These are phyloP conservation scores for Linnemannia hyalina DNA, from an alignment of 192 early-diverging fungal species.

Conservation along the genomic window DNA sequence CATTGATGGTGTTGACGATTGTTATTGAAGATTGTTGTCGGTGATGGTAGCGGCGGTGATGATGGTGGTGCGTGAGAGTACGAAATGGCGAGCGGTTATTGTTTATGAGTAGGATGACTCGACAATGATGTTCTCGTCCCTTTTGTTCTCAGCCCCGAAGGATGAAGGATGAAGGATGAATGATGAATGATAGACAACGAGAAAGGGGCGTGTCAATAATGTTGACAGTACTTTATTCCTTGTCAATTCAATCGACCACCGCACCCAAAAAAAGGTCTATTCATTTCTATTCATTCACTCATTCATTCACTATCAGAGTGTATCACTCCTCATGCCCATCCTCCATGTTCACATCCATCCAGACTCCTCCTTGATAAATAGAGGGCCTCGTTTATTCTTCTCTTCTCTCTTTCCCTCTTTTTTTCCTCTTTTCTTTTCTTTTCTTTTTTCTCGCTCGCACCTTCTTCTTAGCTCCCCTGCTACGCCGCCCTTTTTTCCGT, in stretches of 20 bases:
- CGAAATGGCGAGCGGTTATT: background rate
- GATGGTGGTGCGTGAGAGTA: background rate
- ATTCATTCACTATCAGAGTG: too few species aligned
- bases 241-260: background rate
- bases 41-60: background rate
- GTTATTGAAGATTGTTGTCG: background rate
- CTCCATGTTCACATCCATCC: background rate
- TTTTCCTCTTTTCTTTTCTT: constrained; percentile 2
- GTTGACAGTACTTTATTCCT: too few species aligned
- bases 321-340: background rate
- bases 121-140: background rate
- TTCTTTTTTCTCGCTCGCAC: constrained; percentile 11
- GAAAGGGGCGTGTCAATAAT: background rate
- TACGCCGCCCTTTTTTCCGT: constrained; percentile 2
- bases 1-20: background rate
- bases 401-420: background rate
- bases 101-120: background rate
- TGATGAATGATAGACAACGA: background rate
- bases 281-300: too few species aligned
- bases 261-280: too few species aligned
- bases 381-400: background rate
- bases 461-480: constrained; percentile 3
- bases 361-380: background rate
- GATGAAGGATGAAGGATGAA: too few species aligned
- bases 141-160: background rate